A percentile compares a stretch with the other conserved stretches of the same genome.
Evolutionary conservation across 768 basidiomycete species (phyloP).

Genomic region (Pholiota molesta): DNA sequence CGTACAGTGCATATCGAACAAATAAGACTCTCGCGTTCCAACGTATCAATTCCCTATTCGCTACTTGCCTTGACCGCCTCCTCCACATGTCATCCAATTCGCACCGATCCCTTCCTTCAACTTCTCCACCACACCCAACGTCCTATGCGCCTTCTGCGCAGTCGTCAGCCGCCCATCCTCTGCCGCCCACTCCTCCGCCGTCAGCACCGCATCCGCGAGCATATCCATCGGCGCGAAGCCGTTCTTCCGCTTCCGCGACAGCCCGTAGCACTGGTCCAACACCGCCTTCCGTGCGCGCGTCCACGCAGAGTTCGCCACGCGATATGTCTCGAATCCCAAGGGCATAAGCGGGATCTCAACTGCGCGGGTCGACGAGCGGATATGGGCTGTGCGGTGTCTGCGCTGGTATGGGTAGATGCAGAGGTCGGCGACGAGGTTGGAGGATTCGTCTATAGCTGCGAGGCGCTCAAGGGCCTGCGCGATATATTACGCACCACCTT

Average conservation of each 20-base stretch:
- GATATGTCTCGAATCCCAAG: constrained; percentile 27
- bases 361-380: too few relatives aligned
- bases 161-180: constrained; percentile 86
- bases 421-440: too few relatives aligned
- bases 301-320: constrained; percentile 58
- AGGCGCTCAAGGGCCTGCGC: too few relatives aligned
- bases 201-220: constrained; percentile 78
- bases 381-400: too few relatives aligned
- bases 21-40: not conserved
- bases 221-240: constrained; percentile 82
- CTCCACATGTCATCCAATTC: constrained; percentile 18
- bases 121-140: constrained; percentile 64
- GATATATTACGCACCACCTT: too few relatives aligned
- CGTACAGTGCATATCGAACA: too few relatives aligned
- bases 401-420: too few relatives aligned
- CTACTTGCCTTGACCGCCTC: not conserved
- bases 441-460: too few relatives aligned
- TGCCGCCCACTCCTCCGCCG: constrained; percentile 88
- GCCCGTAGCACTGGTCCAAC: constrained; percentile 71
- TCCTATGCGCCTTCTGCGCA: constrained; percentile 88
- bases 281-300: constrained; percentile 60
- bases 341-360: too few relatives aligned
- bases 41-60: not conserved
- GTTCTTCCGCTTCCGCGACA: constrained; percentile 84
- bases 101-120: constrained; percentile 70